Base-by-base conservation (phyloP, 257 asterid species). In the Datura wrightii region DNA sequence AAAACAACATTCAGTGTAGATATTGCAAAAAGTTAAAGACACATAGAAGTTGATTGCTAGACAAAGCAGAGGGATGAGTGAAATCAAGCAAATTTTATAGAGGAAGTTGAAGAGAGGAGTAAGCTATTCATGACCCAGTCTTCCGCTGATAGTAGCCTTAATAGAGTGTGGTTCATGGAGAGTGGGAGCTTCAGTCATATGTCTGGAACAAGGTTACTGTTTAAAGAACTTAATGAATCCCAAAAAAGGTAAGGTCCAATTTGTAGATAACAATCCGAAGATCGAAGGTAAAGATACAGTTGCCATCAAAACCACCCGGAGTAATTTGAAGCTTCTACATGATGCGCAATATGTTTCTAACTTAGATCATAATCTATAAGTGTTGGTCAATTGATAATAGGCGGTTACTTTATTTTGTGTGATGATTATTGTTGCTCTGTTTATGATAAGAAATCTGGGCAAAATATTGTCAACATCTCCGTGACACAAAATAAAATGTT, bases 351-450 rank as follows among this genome's bases (percentile, higher is more conserved):
- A 18, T 84, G 81, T 79, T 0, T 86, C 88, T 15, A 15, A 36
- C 46, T 59, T 79, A 2, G 66, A 48, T 0, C 48, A 88, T 18
- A 86, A 78, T 58, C 41, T 88, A 9, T 84, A 3, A 86, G 87
- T 76, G 74, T 86, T 62, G 87, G 85, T 5, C 85, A 83, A 66
- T 42, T 88, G 14, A 83, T 85, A 85, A 5, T 13, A n/a, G 53
- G 74, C 70, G 84, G 85, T 2, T 87, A 80, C n/a, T 42, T 54
- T 0, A 10, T 84, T 13, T 11, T 59, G 37, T 84, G 84, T 80
- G 81, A 87, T 80, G 79, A 42, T 13, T 39, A 2, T 9, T 3
- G 24, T 1, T 84, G 84, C 56, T 13, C 34, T 19, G 39, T 87
- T 58, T 15, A 55, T 5, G 81, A 79, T 2, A 82, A 87, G 37